phyloP scores from a whole-genome alignment of 2,329 filamentous ascomycete genomes.

The Colletotrichum acutatum region DNA sequence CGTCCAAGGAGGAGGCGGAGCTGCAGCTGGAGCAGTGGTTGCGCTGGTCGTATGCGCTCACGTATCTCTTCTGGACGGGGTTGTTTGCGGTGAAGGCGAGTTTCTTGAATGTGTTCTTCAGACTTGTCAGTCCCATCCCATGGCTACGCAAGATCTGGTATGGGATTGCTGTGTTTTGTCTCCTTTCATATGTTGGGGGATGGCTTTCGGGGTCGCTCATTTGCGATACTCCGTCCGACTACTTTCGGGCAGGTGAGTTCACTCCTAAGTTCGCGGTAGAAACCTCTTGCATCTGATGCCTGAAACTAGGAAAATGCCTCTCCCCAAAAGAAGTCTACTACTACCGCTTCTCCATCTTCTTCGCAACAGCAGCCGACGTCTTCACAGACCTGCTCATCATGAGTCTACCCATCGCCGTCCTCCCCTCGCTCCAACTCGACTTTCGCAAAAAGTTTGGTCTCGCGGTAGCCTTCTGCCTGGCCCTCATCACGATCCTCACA shows the following conservation, averaged over 20 bases:
- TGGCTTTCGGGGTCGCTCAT: conserved; percentile 33
- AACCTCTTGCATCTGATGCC: background rate
- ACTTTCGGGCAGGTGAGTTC: conserved; percentile 33
- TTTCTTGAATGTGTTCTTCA: conserved; percentile 39
- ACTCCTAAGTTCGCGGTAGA: no score
- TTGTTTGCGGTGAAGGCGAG: conserved; percentile 41
- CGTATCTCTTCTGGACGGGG: conserved; percentile 39
- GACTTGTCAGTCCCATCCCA: conserved; percentile 35
- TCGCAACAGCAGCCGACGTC: conserved; percentile 36
- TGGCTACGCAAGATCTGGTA: conserved; percentile 37
- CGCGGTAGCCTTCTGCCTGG: conserved; percentile 38
- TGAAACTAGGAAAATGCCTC: conserved; percentile 33
- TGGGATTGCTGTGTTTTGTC: conserved; percentile 33
- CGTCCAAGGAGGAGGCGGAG: conserved; percentile 7
- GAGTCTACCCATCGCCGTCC: conserved; percentile 36
- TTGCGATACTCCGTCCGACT: conserved; percentile 31
- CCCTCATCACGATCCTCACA: conserved; percentile 38
- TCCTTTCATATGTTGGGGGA: conserved; percentile 37
- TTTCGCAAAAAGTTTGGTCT: conserved; percentile 37
- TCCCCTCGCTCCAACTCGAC: conserved; percentile 36
- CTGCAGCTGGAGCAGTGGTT: conserved; percentile 11
- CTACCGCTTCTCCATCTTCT: conserved; percentile 35
- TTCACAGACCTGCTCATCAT: conserved; percentile 37
- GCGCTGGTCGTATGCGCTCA: conserved; percentile 39
- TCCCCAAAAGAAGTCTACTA: conserved; percentile 26